These are phyloP conservation scores for Pseudogymnoascus sp. DNA, from an alignment of 2,329 filamentous ascomycete genomes.

Conservation along the genomic window DNA sequence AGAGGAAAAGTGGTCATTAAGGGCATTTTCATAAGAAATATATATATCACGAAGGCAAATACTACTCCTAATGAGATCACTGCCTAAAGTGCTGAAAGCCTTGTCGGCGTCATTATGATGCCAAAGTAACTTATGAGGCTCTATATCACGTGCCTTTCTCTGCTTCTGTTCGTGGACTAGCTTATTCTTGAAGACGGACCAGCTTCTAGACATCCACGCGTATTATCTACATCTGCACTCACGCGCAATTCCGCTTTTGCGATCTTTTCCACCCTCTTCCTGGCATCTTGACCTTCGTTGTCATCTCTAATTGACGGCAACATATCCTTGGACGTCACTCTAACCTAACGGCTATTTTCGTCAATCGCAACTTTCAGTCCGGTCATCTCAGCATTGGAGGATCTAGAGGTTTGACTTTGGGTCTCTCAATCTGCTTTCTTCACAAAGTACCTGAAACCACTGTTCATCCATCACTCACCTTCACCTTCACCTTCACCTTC, in stretches of 20 bases:
- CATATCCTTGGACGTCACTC: not conserved
- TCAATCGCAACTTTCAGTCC: not conserved
- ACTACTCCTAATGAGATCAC: not conserved
- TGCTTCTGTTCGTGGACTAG: not conserved
- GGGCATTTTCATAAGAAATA: not conserved
- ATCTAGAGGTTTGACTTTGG: constrained; percentile 30
- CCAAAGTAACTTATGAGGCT: not conserved
- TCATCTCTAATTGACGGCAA: not conserved
- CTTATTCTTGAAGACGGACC: not conserved
- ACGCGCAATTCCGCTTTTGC: not conserved
- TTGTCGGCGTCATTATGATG: constrained; percentile 1
- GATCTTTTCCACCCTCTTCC: not conserved
- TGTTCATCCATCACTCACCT: constrained; percentile 29
- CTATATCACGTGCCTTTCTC: not conserved
- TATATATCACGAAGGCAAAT: not conserved
- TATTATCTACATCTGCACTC: constrained; percentile 2
- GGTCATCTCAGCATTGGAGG: constrained; percentile 19
- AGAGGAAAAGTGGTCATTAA: not conserved
- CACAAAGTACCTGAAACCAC: constrained; percentile 22
- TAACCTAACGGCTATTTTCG: not conserved
- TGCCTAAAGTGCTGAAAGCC: not conserved
- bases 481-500: constrained; percentile 28
- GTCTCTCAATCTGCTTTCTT: constrained; percentile 30
- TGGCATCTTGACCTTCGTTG: not conserved
- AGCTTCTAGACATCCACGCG: not conserved